Evolutionary conservation across 2,329 filamentous ascomycete genomes (phyloP).

Genomic region (Alternaria triticina): DNA sequence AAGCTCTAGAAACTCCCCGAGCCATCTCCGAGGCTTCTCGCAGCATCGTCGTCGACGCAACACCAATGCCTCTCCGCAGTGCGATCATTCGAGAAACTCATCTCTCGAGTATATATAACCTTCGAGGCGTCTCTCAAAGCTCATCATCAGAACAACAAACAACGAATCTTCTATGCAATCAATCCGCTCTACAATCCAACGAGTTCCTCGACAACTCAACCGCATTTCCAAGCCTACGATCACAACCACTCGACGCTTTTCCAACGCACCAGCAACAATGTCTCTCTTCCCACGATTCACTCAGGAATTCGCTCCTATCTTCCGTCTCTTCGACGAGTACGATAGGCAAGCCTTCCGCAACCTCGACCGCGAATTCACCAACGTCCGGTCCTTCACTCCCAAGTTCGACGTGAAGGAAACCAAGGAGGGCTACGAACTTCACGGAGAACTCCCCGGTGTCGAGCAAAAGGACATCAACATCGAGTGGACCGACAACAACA

Average conservation of each 20-base stretch:
- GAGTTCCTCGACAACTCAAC: constrained; percentile 39
- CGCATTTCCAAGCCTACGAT: constrained; percentile 37
- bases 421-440: constrained; percentile 72
- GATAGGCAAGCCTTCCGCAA: constrained; percentile 45
- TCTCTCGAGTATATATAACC: constrained; percentile 37
- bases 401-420: constrained; percentile 81
- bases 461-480: constrained; percentile 76
- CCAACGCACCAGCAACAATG: constrained; percentile 42
- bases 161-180: constrained; percentile 46
- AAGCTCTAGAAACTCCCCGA: constrained; percentile 33
- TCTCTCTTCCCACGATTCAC: constrained; percentile 52
- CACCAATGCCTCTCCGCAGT: constrained; percentile 8
- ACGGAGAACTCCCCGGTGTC: constrained; percentile 80
- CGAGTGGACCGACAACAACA: constrained; percentile 79
- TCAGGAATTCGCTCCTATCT: constrained; percentile 53
- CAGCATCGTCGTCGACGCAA: constrained; percentile 13
- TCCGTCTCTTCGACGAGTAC: constrained; percentile 57
- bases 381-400: constrained; percentile 68
- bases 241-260: constrained; percentile 24
- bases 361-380: constrained; percentile 29
- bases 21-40: constrained; percentile 28
- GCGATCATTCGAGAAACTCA: constrained; percentile 38
- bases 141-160: constrained; percentile 38
- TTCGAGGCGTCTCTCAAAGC: constrained; percentile 6
- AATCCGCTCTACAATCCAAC: constrained; percentile 41